Evolutionary conservation across 257 asterid genomes (phyloP).

Genomic region (Gentiana straminea): DNA sequence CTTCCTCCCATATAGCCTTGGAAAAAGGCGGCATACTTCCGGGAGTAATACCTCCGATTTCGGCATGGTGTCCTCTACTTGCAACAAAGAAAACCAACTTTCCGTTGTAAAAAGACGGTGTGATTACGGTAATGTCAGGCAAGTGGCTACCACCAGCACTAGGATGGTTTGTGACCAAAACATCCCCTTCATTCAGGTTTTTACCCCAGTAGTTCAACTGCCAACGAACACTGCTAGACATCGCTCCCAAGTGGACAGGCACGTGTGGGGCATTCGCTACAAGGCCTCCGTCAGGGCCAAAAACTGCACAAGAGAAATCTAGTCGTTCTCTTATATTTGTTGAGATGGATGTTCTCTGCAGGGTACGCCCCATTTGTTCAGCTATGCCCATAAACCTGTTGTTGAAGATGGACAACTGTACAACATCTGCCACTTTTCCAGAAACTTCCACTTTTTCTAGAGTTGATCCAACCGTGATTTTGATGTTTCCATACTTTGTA

Average conservation of each 20-base stretch:
- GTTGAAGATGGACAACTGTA: slow-evolving; percentile 90
- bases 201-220: slow-evolving; percentile 78
- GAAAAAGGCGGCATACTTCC: slow-evolving; percentile 99
- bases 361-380: slow-evolving; percentile 98
- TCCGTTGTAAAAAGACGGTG: slow-evolving; percentile 73
- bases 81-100: slow-evolving; percentile 81
- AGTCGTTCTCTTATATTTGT: slow-evolving; percentile 89
- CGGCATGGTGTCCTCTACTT: slow-evolving; percentile 97
- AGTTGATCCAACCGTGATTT: slow-evolving; percentile 46
- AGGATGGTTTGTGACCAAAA: slow-evolving; percentile 89
- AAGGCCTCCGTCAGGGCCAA: slow-evolving; percentile 90
- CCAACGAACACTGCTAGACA: slow-evolving; percentile 98
- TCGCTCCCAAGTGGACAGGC: slow-evolving; percentile 97
- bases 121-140: slow-evolving; percentile 89
- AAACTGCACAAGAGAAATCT: slow-evolving; percentile 95
- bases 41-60: slow-evolving; percentile 96
- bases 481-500: slow-evolving; percentile 75
- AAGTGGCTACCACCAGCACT: slow-evolving; percentile 96
- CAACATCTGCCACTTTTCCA: slow-evolving; percentile 87
- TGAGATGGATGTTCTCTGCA: slow-evolving; percentile 91
- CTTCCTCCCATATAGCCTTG: slow-evolving; percentile 92
- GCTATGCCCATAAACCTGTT: slow-evolving; percentile 97
- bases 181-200: slow-evolving; percentile 78
- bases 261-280: slow-evolving; percentile 99
- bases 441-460: slow-evolving; percentile 26